Percentiles rank a stretch among this genome's conserved stretches.
Conservation (phyloP, 164 flowering plant genomes). For the Chimonanthus salicifolius region DNA sequence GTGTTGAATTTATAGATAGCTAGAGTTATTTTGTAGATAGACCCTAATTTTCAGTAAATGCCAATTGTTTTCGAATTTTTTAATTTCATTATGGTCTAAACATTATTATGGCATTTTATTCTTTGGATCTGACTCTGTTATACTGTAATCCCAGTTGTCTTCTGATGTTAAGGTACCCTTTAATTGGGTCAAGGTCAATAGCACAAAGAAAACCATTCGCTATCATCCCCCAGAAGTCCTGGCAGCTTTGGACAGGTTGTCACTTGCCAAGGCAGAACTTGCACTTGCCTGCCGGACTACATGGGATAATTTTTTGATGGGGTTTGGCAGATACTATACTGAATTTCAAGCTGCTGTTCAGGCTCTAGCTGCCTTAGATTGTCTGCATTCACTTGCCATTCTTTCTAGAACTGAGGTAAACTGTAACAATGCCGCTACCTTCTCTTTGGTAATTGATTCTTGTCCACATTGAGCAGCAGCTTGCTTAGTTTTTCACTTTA, state of each 20-base stretch:
- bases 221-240: conserved; percentile 92
- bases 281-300: conserved; percentile 55
- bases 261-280: conserved; percentile 74
- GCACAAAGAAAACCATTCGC: conserved; percentile 79
- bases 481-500: background rate
- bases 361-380: conserved; percentile 88
- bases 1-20: too few species aligned
- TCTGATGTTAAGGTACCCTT: conserved; percentile 59
- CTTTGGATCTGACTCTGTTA: background rate
- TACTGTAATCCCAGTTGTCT: conserved; percentile 50
- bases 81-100: background rate
- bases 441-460: background rate
- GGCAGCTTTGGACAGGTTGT: conserved; percentile 52
- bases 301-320: conserved; percentile 66
- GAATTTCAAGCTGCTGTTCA: conserved; percentile 88
- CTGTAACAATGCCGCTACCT: background rate
- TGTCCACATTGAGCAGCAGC: background rate
- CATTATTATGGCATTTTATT: background rate
- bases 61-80: background rate
- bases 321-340: conserved; percentile 53
- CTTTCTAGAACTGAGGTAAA: conserved; percentile 75
- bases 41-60: too few species aligned
- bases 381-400: conserved; percentile 75
- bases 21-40: too few species aligned
- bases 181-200: conserved; percentile 80